Evolutionary conservation across 2,329 filamentous ascomycete species (phyloP).

Genomic region (Penicillium sp.): DNA sequence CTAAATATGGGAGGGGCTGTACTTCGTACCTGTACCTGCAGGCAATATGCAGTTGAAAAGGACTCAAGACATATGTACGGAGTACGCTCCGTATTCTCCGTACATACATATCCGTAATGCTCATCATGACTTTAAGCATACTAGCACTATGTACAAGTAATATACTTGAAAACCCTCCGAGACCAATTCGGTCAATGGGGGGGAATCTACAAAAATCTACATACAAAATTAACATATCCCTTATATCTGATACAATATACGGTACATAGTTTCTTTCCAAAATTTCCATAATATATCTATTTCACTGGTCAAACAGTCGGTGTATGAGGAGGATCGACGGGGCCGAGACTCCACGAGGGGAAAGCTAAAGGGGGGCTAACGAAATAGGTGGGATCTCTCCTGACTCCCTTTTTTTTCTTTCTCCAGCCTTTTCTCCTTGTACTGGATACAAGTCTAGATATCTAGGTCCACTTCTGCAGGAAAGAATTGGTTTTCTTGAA

Average conservation of each 20-base stretch:
- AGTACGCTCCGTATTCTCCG: background rate
- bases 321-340: slow-evolving; percentile 30
- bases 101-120: background rate
- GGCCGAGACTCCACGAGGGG: slow-evolving; percentile 25
- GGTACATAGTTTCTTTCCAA: background rate
- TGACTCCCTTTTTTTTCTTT: slow-evolving; percentile 21
- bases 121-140: background rate
- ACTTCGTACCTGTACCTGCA: background rate
- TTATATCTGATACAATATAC: background rate
- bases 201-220: background rate
- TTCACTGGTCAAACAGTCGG: slow-evolving; percentile 20
- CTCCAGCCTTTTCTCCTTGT: slow-evolving; percentile 11
- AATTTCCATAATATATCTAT: slow-evolving; percentile 5
- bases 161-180: background rate
- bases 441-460: slow-evolving; percentile 7
- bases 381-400: slow-evolving; percentile 19
- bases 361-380: slow-evolving; percentile 21
- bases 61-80: background rate
- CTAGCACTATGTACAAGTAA: background rate
- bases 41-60: background rate
- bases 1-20: background rate
- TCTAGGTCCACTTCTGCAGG: slow-evolving; percentile 1
- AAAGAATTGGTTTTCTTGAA: background rate
- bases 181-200: background rate
- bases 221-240: no score